A percentile compares a stretch with the other conserved stretches of the same genome.
phyloP scores from a whole-genome alignment of 2,329 filamentous ascomycete species.

The Calonectria ilicicola region DNA sequence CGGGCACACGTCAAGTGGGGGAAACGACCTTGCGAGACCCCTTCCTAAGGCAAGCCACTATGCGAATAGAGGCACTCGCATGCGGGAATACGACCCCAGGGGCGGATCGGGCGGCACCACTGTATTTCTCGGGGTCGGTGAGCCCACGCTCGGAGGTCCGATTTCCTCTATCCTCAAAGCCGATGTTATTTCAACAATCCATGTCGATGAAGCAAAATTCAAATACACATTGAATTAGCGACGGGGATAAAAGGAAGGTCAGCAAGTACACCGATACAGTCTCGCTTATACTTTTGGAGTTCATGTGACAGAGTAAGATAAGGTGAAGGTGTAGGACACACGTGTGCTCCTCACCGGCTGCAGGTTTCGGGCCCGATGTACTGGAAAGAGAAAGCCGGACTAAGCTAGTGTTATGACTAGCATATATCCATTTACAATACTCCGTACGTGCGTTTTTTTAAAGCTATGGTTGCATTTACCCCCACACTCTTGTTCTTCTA shows the following conservation, averaged over 20 bases:
- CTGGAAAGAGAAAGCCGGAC: too few relatives aligned
- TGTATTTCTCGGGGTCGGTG: not conserved
- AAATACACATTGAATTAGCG: too few relatives aligned
- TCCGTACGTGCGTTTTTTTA: too few relatives aligned
- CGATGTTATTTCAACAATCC: not conserved
- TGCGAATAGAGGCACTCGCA: not conserved
- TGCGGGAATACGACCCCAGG: not conserved
- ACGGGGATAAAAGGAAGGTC: too few relatives aligned
- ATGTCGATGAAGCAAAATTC: too few relatives aligned
- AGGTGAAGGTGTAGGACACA: too few relatives aligned
- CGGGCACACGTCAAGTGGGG: not conserved
- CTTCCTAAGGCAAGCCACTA: conserved; percentile 8
- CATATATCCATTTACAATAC: too few relatives aligned
- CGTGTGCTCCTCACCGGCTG: too few relatives aligned
- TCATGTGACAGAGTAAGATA: not conserved
- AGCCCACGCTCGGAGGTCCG: not conserved
- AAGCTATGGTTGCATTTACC: too few relatives aligned
- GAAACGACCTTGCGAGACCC: not conserved
- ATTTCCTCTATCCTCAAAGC: not conserved
- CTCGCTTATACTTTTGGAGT: not conserved
- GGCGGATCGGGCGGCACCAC: not conserved
- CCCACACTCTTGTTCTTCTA: too few relatives aligned
- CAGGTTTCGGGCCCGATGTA: not conserved
- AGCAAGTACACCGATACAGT: not conserved
- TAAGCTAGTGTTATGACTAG: too few relatives aligned